Evolutionary conservation across 345 rosid genomes (phyloP), one percentile per base, ranked within the genome.

Genomic region (Litchi chinensis): DNA sequence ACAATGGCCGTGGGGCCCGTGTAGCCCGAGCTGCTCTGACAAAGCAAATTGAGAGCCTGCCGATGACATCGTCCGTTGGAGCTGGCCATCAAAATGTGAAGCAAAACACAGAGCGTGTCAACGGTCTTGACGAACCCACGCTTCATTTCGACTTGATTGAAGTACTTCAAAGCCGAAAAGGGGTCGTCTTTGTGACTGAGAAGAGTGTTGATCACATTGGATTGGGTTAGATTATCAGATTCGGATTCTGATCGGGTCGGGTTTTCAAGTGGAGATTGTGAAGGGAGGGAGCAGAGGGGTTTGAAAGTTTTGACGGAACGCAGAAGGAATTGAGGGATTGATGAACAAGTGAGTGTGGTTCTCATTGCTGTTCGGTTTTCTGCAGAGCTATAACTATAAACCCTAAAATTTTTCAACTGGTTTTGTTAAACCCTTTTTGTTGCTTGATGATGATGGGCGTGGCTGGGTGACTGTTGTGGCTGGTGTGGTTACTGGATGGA

Each of bases 71-170:
- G 65, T 5, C 11, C 5, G 28, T 84, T 68, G 0, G 76, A 54
- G 54, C 83, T 82, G 41, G 46, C 65, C 50, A 82, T 85, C 79
- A 92, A 81, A 75, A 93, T 81, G 84, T 91, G 95, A 83, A 93
- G 84, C 79, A 92, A 75, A 68, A 89, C 80, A 70, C 91, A 89
- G 13, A 91, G 82, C 59, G 80, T 68, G 72, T 88, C 91, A 3
- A 83, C 56, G 65, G 83, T 81, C 75, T 65, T 76, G 44, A 83
- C 69, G 43, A 87, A 82, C 13, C 86, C 90, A 5, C 83, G 82
- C 81, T 73, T 76, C 60, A 79, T 70, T 65, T 78, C 83, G 24
- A 75, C 83, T 75, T 74, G 50, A 8, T 56, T 65, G 80, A 81
- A 93, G 86, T 84, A 88, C 76, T 66, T 65, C 65, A 87, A 76